Percentiles rank a stretch among this genome's conserved stretches.
Conservation (phyloP, 2,329 filamentous ascomycete genomes). For the Neospermospora avenae region DNA sequence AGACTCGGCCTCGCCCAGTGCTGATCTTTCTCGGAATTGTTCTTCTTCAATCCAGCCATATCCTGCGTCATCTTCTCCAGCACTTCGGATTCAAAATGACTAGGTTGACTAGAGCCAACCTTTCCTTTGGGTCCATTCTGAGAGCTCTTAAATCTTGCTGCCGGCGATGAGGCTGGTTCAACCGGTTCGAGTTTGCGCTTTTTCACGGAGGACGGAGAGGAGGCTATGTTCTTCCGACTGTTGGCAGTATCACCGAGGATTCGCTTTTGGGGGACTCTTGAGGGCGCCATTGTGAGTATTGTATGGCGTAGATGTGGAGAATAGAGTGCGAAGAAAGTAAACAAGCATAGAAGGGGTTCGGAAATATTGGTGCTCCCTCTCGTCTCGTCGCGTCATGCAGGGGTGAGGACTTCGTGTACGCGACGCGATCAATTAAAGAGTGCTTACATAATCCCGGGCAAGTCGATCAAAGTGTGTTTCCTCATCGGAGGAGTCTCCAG, state of each 20-base stretch:
- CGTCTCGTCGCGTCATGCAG: slow-evolving; percentile 11
- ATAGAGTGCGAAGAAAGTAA: background rate
- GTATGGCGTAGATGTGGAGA: background rate
- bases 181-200: slow-evolving; percentile 82
- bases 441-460: background rate
- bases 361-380: background rate
- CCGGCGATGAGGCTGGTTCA: slow-evolving; percentile 57
- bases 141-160: slow-evolving; percentile 58
- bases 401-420: background rate
- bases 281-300: slow-evolving; percentile 30
- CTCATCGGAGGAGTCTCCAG: too few species aligned
- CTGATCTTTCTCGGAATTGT: slow-evolving; percentile 90
- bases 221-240: slow-evolving; percentile 58
- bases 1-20: slow-evolving; percentile 73
- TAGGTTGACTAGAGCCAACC: slow-evolving; percentile 71
- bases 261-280: slow-evolving; percentile 65
- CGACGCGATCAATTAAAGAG: slow-evolving; percentile 11
- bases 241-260: slow-evolving; percentile 67
- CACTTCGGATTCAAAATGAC: slow-evolving; percentile 88
- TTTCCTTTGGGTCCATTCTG: slow-evolving; percentile 61
- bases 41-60: slow-evolving; percentile 78
- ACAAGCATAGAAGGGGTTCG: background rate
- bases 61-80: slow-evolving; percentile 96
- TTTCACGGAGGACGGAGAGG: slow-evolving; percentile 57
- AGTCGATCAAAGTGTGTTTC: background rate